Evolutionary conservation across 1,284 basidiomycete genomes (phyloP).

Genomic region (Sphaerobolus stellatus): DNA sequence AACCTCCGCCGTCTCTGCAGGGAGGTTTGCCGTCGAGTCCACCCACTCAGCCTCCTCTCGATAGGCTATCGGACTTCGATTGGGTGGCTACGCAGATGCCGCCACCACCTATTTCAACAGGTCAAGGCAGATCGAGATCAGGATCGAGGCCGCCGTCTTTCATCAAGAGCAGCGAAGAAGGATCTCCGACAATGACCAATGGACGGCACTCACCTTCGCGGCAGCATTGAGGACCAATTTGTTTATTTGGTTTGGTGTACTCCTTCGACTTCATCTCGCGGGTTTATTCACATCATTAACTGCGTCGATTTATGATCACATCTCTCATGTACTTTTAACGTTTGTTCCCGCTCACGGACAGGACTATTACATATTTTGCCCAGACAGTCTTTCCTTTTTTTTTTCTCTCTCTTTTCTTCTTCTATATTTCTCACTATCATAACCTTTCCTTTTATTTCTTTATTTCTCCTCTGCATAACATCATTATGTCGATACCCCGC

Average conservation of each 20-base stretch:
- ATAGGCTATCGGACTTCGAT: constrained; percentile 43
- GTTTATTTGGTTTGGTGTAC: constrained; percentile 7
- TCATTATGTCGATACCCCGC: not conserved
- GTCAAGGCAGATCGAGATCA: constrained; percentile 39
- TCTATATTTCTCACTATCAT: not conserved
- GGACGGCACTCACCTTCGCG: constrained; percentile 48
- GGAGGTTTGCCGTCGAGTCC: constrained; percentile 36
- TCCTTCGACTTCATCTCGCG: too few relatives aligned
- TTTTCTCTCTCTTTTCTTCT: not conserved
- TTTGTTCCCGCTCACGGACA: not conserved
- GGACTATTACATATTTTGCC: constrained; percentile 12
- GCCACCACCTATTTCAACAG: constrained; percentile 30
- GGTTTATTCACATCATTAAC: not conserved
- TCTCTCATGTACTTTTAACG: constrained; percentile 9
- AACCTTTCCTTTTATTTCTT: not conserved
- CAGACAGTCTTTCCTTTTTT: not conserved
- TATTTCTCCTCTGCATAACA: not conserved
- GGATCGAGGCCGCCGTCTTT: constrained; percentile 59
- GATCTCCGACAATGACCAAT: constrained; percentile 39
- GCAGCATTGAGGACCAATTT: not conserved
- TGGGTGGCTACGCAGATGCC: constrained; percentile 50
- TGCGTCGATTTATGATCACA: constrained; percentile 9
- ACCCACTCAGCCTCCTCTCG: constrained; percentile 38
- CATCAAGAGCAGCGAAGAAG: constrained; percentile 50
- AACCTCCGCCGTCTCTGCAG: constrained; percentile 37